A percentile compares a stretch with the other conserved stretches of the same genome.
Evolutionary conservation across 148 eudicot species (phyloP).

Genomic region (Fagopyrum homotropicum): DNA sequence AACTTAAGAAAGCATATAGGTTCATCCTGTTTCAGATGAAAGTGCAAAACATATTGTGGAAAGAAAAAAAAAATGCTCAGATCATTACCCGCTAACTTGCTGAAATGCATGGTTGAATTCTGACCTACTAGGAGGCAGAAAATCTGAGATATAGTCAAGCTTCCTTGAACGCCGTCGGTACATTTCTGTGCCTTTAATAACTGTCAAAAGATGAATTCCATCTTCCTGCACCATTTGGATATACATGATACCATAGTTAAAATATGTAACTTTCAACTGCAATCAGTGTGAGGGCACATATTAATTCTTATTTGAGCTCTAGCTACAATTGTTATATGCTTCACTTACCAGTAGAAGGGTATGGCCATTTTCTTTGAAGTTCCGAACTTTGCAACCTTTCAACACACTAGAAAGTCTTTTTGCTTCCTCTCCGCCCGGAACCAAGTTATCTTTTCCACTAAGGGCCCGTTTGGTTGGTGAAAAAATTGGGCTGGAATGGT

Average conservation of each 20-base stretch:
- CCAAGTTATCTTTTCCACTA: constrained; percentile 94
- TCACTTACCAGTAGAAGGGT: constrained; percentile 76
- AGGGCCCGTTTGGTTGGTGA: background rate
- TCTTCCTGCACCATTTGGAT: constrained; percentile 62
- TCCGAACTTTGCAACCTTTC: constrained; percentile 56
- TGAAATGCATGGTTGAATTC: constrained; percentile 40
- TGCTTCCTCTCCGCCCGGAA: constrained; percentile 89
- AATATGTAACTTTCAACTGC: too few species aligned
- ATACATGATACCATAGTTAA: background rate
- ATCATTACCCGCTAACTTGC: background rate
- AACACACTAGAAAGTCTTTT: constrained; percentile 49
- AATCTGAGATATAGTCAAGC: constrained; percentile 53
- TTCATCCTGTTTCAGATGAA: background rate
- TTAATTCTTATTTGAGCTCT: too few species aligned
- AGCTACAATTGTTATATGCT: background rate
- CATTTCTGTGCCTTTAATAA: constrained; percentile 58
- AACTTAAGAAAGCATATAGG: background rate
- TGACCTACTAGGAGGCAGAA: constrained; percentile 67
- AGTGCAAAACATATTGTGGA: background rate
- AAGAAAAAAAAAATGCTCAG: background rate
- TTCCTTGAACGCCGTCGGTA: constrained; percentile 71
- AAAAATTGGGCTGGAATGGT: too few species aligned
- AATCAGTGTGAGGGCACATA: too few species aligned
- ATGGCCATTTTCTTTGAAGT: constrained; percentile 84
- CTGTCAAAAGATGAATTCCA: constrained; percentile 67